phyloP scores from a whole-genome alignment of 441 rosid species.

The Jatropha multifida region DNA sequence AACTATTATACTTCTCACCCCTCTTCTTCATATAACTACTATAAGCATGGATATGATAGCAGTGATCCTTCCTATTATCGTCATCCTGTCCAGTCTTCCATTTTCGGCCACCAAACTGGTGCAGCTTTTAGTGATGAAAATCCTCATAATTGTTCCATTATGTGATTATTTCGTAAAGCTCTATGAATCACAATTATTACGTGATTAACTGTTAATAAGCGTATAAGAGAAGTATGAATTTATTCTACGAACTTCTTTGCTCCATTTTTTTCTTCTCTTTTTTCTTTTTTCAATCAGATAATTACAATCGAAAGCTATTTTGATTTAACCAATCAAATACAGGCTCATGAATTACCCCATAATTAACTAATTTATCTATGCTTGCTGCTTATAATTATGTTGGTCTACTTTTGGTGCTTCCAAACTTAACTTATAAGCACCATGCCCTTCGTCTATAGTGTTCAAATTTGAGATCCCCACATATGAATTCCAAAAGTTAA shows the following conservation, averaged over 20 bases:
- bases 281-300: background rate
- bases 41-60: slow-evolving; percentile 76
- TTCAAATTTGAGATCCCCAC: no score
- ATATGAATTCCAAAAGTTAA: no score
- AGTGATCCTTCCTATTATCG: slow-evolving; percentile 40
- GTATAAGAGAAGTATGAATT: background rate
- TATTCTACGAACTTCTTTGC: background rate
- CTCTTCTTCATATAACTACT: slow-evolving; percentile 69
- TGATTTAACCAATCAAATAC: no score
- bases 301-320: background rate
- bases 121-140: slow-evolving; percentile 77
- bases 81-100: slow-evolving; percentile 47
- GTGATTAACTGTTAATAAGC: background rate
- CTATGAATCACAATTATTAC: background rate
- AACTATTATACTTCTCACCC: slow-evolving; percentile 54
- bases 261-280: background rate
- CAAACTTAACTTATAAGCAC: no score
- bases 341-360: no score
- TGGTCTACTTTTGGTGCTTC: no score
- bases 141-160: slow-evolving; percentile 71
- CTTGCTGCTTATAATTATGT: no score
- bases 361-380: no score
- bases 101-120: slow-evolving; percentile 56
- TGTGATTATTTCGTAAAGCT: slow-evolving; percentile 33
- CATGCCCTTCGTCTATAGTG: no score